Base-by-base conservation (phyloP, 2,329 filamentous ascomycete species). In the Cyphellophora attinorum region DNA sequence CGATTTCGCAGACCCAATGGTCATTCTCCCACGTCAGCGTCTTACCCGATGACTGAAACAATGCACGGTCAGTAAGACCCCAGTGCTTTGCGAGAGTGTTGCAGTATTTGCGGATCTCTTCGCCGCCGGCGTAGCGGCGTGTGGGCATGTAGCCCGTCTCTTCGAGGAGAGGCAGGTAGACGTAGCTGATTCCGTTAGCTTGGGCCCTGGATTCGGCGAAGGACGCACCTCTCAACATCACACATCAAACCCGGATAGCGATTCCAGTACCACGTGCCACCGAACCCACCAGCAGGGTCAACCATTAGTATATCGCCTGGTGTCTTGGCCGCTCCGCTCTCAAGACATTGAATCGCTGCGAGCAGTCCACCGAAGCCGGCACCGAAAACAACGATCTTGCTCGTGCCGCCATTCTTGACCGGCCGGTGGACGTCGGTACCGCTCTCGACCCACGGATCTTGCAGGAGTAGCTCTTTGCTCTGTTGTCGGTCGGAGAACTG, bases 241-340 rank as follows among this genome's bases (percentile, higher is more conserved):
- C 72, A 78, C 48, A 54, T 55, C 3, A 65, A 41, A 2, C 66
- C 65, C 4, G 65, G 64, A 38, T 68, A 69, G 4, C 60, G 52
- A 33, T 69, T 67, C 59, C 61, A 67, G 40, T 64, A 68, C 54
- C 65, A 69, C 0, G 47, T 50, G 0, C 49, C 49, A 2, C 65
- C 64, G 45, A 64, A 65, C 5, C 60, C 62, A 3, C 60, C 61
- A 3, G 63, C 64, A 12, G 53, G 31, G 13, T 50, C 47, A 14
- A 43, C 28, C n/a, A 43, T 38, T 11, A 34, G 30, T 3, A 48
- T 21, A 16, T 46, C 37, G 16, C 38, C 38, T n/a, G 21, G 12
- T 6, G 6, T 28, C 6, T 40, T 25, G 11, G 21, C 23, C n/a
- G 33, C 13, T 5, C 18, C 27, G 5, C 31, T 25, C 11, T 25